A percentile compares a stretch with the other conserved stretches of the same genome.
phyloP scores from a whole-genome alignment of 352 stramenopile genomes.

The Plasmopara halstedii region DNA sequence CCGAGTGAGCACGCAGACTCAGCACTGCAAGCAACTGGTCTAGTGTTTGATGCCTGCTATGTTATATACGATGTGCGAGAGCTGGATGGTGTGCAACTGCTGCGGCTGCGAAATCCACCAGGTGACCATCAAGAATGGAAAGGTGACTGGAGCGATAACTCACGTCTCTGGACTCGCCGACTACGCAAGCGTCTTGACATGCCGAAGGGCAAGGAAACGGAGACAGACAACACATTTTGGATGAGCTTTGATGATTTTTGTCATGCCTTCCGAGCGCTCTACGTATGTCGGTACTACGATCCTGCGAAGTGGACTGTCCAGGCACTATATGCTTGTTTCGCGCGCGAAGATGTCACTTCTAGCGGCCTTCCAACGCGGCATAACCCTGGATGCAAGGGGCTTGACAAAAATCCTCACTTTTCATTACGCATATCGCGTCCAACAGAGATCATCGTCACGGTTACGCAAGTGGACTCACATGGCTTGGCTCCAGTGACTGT shows the following conservation, averaged over 20 bases:
- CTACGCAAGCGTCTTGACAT: constrained; percentile 74
- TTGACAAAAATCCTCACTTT: constrained; percentile 89
- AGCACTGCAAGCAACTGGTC: constrained; percentile 82
- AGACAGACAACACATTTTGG: constrained; percentile 90
- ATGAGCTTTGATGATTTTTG: constrained; percentile 95
- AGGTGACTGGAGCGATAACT: constrained; percentile 90
- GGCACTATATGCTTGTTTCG: constrained; percentile 46
- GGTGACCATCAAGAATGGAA: constrained; percentile 90
- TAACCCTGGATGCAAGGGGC: constrained; percentile 55
- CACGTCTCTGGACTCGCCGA: constrained; percentile 84
- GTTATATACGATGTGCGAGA: constrained; percentile 87
- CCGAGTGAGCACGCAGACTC: constrained; percentile 77
- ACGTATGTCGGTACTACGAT: constrained; percentile 91
- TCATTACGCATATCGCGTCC: constrained; percentile 60
- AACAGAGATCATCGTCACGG: constrained; percentile 78
- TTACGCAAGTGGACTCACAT: constrained; percentile 72
- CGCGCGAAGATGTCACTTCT: constrained; percentile 43
- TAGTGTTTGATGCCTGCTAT: constrained; percentile 89
- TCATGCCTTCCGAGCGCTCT: constrained; percentile 85
- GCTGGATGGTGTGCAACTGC: constrained; percentile 76
- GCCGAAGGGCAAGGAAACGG: constrained; percentile 57
- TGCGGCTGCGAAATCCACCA: constrained; percentile 89
- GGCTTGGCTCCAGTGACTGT: constrained; percentile 59
- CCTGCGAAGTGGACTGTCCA: constrained; percentile 66
- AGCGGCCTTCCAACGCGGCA: constrained; percentile 80